Conservation (phyloP, 345 rosid genomes). For the Crucihimalaya himalaica region DNA sequence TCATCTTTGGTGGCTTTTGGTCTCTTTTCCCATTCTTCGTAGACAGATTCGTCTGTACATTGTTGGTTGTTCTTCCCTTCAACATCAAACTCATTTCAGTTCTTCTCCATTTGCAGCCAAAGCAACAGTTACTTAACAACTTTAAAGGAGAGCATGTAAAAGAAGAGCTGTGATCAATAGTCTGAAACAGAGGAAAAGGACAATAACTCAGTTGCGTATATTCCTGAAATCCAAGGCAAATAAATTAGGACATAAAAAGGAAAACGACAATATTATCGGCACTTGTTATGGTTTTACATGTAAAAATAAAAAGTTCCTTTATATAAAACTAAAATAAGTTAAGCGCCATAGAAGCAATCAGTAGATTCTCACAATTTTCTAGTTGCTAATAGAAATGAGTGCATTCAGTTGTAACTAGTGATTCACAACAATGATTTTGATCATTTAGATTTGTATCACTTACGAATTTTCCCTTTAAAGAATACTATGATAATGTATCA, state of each 20-base stretch:
- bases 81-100: conserved; percentile 42
- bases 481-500: conserved; percentile 6
- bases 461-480: background rate
- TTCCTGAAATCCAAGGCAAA: conserved; percentile 26
- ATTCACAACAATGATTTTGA: conserved; percentile 9
- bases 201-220: conserved; percentile 30
- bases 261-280: conserved; percentile 25
- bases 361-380: conserved; percentile 12
- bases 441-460: conserved; percentile 6
- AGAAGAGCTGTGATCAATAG: conserved; percentile 13
- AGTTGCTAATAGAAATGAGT: conserved; percentile 18
- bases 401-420: background rate
- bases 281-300: conserved; percentile 23
- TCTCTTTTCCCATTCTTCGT: conserved; percentile 54
- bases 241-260: background rate
- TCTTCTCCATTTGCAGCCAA: conserved; percentile 30
- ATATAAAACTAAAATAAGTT: conserved; percentile 4
- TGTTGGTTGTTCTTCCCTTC: conserved; percentile 55
- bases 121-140: conserved; percentile 20
- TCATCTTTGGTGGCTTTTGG: conserved; percentile 46
- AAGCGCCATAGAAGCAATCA: background rate
- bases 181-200: conserved; percentile 12
- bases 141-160: conserved; percentile 1
- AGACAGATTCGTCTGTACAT: conserved; percentile 49
- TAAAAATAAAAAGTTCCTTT: background rate